Conservation (phyloP, 176 grass and related monocot species). For the Alloteropsis semialata region DNA sequence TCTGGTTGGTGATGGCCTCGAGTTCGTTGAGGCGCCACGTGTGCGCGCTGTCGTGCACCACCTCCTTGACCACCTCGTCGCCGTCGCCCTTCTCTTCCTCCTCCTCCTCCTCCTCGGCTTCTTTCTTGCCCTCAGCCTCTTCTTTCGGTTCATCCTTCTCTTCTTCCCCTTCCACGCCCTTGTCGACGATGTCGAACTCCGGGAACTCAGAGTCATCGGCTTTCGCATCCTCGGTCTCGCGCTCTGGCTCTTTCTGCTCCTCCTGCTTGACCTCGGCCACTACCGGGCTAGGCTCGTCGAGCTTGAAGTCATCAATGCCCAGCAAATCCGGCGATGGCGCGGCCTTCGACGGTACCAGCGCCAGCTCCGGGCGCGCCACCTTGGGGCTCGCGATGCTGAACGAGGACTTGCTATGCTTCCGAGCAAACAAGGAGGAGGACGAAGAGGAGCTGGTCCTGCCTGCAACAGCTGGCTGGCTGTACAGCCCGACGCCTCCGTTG, state of each 20-base stretch:
- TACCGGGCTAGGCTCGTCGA: conserved; percentile 53
- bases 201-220: conserved; percentile 69
- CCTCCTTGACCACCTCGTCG: conserved; percentile 91
- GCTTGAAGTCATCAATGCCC: conserved; percentile 88
- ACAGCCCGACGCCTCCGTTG: conserved; percentile 70
- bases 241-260: conserved; percentile 6
- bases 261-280: conserved; percentile 16
- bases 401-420: conserved; percentile 79
- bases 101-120: conserved; percentile 8
- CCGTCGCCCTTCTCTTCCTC: conserved; percentile 10
- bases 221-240: conserved; percentile 16
- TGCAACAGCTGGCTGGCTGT: conserved; percentile 32
- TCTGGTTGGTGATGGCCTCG: conserved; percentile 88
- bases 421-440: conserved; percentile 44
- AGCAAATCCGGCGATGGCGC: conserved; percentile 46
- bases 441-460: conserved; percentile 14
- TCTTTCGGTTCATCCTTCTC: conserved; percentile 36
- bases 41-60: conserved; percentile 69
- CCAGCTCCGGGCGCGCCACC: conserved; percentile 36
- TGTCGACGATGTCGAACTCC: conserved; percentile 86
- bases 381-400: conserved; percentile 88
- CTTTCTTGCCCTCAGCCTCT: not conserved
- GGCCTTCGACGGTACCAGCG: conserved; percentile 39
- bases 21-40: conserved; percentile 70
- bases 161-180: conserved; percentile 72